Percentiles rank a stretch among this genome's conserved stretches.
Conservation (phyloP, 345 rosid genomes). For the Rhodomyrtus tomentosa region DNA sequence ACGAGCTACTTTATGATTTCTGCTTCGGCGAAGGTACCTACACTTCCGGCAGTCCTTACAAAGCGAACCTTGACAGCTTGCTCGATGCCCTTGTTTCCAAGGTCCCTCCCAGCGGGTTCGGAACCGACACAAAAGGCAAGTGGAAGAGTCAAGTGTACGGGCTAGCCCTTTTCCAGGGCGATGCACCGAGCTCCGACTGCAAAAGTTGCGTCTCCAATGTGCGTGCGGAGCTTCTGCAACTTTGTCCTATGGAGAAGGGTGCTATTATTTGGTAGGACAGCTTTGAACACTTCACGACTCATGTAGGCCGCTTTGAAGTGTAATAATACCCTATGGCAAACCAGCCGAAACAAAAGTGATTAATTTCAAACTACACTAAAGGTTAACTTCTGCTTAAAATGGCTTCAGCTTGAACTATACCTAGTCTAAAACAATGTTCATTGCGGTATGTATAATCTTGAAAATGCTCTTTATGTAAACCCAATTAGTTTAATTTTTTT, state of each 20-base stretch:
- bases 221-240: conserved; percentile 7
- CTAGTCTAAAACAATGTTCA: background rate
- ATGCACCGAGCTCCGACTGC: conserved; percentile 19
- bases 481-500: background rate
- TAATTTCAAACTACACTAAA: background rate
- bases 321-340: background rate
- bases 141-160: conserved; percentile 9
- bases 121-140: background rate
- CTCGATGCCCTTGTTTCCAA: background rate
- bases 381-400: background rate
- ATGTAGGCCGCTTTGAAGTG: background rate
- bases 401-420: background rate
- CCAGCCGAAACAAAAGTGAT: conserved; percentile 10
- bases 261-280: conserved; percentile 27
- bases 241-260: conserved; percentile 20
- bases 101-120: conserved; percentile 18
- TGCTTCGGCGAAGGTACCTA: conserved; percentile 24
- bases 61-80: conserved; percentile 17
- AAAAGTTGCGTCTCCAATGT: conserved; percentile 21
- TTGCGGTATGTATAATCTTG: background rate
- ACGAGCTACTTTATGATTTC: conserved; percentile 19
- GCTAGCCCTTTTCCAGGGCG: conserved; percentile 29
- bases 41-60: conserved; percentile 16
- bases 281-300: background rate
- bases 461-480: background rate